Conservation (phyloP, 352 stramenopile species). For the Pythium biforme region DNA sequence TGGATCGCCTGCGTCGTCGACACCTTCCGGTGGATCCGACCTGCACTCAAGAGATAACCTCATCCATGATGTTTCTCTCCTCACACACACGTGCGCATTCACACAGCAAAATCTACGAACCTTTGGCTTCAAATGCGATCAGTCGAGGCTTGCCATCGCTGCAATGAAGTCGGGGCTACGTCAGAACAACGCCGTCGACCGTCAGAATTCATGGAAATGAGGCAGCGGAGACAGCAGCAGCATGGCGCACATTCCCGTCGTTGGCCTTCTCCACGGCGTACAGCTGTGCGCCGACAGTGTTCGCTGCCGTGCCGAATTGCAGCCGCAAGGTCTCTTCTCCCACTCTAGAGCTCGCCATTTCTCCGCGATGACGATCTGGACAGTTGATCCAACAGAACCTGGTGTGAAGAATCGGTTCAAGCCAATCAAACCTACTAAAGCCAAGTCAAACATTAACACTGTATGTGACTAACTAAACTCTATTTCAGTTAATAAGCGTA, state of each 20-base stretch:
- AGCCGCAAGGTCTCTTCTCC: slow-evolving; percentile 61
- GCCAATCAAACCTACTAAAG: too few relatives aligned
- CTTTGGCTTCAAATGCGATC: slow-evolving; percentile 78
- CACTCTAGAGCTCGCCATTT: slow-evolving; percentile 8
- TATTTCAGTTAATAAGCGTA: too few relatives aligned
- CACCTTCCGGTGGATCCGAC: slow-evolving; percentile 37
- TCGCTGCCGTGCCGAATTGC: slow-evolving; percentile 71
- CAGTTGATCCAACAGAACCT: too few relatives aligned
- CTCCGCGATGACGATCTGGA: neutral
- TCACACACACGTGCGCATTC: neutral
- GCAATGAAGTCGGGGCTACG: slow-evolving; percentile 29
- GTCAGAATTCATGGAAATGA: too few relatives aligned
- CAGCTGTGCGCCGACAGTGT: slow-evolving; percentile 66
- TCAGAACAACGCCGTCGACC: neutral
- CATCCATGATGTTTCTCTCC: neutral
- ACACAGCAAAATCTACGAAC: slow-evolving; percentile 9
- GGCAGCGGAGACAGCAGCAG: neutral
- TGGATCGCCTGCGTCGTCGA: slow-evolving; percentile 27
- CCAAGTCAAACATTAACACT: too few relatives aligned
- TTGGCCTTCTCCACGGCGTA: slow-evolving; percentile 44
- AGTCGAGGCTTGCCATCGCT: slow-evolving; percentile 43
- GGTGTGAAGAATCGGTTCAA: too few relatives aligned
- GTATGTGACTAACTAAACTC: too few relatives aligned
- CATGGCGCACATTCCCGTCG: slow-evolving; percentile 31
- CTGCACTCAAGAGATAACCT: slow-evolving; percentile 12